Base-by-base conservation (phyloP, 1,284 basidiomycete species). In the Athelia psychrophila region DNA sequence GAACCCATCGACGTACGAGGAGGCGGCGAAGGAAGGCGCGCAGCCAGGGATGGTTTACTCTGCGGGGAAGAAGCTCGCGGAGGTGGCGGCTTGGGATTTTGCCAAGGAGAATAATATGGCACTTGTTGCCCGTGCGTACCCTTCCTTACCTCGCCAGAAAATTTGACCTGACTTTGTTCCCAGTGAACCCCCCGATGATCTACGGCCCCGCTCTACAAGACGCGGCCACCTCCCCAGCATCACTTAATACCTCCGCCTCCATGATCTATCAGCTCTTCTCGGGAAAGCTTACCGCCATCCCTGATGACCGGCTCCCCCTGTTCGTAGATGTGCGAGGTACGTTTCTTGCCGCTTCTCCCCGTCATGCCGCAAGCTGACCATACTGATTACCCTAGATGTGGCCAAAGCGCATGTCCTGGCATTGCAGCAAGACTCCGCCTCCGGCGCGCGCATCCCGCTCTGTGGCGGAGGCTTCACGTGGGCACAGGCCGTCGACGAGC, bases 11-110 rank as follows among this genome's bases (percentile, higher is more conserved):
- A 42, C 38, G 16, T 42, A 42, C 20, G 38, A 42, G 20, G 8
- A 42, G 20, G 38, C 38, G 18, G 33, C 27, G 15, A 22, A 13
- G 27, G 19, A 18, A 6, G 12, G 19, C 24, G 16, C 24, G 16
- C 20, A n/a, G n/a, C 33, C 33, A 16, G 47, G 16, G 12, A 12
- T 49, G 25, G 8, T 22, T 2, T 35, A 33, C 19, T 20, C 48
- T 4, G 33, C 48, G 24, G 40, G 30, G 16, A 49, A 49, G 24
- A 49, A 49, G 19, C 48, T 49, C 12, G 27, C 48, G 19, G 48
- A 49, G 20, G 32, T 12, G 30, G 48, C 48, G 10, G 48, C 48
- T n/a, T 49, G 48, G 48, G 33, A 49, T 13, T 49, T 19, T 16
- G 33, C 33, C 30, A 38, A 36, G 23, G 48, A 49, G 15, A 15